Percentiles rank a stretch among this genome's conserved stretches.
These are phyloP conservation scores for Discostella stelligera DNA, from an alignment of 352 stramenopile species.

Conservation along the genomic window DNA sequence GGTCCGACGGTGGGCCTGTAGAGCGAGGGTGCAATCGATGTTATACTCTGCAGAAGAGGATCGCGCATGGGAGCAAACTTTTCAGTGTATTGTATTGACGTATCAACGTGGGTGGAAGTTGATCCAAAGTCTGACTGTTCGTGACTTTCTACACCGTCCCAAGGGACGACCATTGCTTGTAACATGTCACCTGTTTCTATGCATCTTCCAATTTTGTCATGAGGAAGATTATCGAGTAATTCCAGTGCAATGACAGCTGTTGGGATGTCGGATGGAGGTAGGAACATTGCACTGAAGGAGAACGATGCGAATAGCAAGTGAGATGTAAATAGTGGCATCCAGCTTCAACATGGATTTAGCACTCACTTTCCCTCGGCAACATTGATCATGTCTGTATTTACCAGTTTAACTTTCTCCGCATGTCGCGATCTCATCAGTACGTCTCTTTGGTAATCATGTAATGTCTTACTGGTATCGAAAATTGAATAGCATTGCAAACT, in stretches of 20 bases:
- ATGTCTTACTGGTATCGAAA: slow-evolving; percentile 70
- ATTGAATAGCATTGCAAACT: slow-evolving; percentile 67
- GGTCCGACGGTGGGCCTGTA: slow-evolving; percentile 28
- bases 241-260: slow-evolving; percentile 72
- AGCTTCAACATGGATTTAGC: neutral
- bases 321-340: slow-evolving; percentile 9
- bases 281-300: slow-evolving; percentile 34
- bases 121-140: neutral
- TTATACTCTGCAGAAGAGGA: slow-evolving; percentile 56
- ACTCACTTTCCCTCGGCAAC: slow-evolving; percentile 65
- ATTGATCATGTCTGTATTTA: slow-evolving; percentile 69
- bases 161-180: slow-evolving; percentile 56
- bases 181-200: slow-evolving; percentile 53
- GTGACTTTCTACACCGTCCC: neutral
- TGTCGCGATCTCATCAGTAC: slow-evolving; percentile 48
- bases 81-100: slow-evolving; percentile 42
- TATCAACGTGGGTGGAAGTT: slow-evolving; percentile 8
- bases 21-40: slow-evolving; percentile 46
- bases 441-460: slow-evolving; percentile 65
- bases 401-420: slow-evolving; percentile 61
- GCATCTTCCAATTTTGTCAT: slow-evolving; percentile 71
- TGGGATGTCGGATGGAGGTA: slow-evolving; percentile 56
- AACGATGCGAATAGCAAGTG: slow-evolving; percentile 9
- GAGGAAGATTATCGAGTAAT: slow-evolving; percentile 79
- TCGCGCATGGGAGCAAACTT: slow-evolving; percentile 64